Evolutionary conservation across 768 basidiomycete species (phyloP).

Genomic region (Pleurotus giganteus): DNA sequence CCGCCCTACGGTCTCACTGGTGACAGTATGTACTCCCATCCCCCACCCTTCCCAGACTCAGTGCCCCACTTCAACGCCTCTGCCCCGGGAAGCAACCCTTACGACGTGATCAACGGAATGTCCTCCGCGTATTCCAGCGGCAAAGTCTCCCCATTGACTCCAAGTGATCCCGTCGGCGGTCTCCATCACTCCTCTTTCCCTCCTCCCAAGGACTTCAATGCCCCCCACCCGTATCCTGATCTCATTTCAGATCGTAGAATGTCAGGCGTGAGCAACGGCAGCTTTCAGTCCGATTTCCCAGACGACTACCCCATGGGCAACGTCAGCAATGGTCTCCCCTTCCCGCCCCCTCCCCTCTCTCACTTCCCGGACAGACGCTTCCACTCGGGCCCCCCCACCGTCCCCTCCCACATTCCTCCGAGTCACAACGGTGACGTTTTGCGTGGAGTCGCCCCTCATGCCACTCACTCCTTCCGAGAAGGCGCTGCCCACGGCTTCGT

Average conservation of each 20-base stretch:
- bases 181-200: slow-evolving; percentile 60
- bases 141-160: slow-evolving; percentile 75
- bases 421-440: slow-evolving; percentile 52
- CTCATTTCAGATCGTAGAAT: slow-evolving; percentile 58
- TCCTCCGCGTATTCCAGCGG: slow-evolving; percentile 64
- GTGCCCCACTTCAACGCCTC: slow-evolving; percentile 55
- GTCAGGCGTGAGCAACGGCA: slow-evolving; percentile 39
- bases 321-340: slow-evolving; percentile 45
- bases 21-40: slow-evolving; percentile 58
- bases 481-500: slow-evolving; percentile 51
- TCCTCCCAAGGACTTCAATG: slow-evolving; percentile 52
- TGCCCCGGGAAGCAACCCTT: slow-evolving; percentile 42
- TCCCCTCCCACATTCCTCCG: slow-evolving; percentile 51
- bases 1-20: slow-evolving; percentile 47
- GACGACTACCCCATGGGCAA: slow-evolving; percentile 60
- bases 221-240: slow-evolving; percentile 56
- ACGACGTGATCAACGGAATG: slow-evolving; percentile 63
- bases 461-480: slow-evolving; percentile 59
- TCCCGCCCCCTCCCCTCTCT: slow-evolving; percentile 45
- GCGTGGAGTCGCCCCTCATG: slow-evolving; percentile 69
- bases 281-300: slow-evolving; percentile 57
- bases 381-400: slow-evolving; percentile 37
- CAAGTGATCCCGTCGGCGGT: slow-evolving; percentile 57
- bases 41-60: slow-evolving; percentile 55
- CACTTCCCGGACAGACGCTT: slow-evolving; percentile 65